Base-by-base conservation (phyloP, 2,329 filamentous ascomycete species). In the Ascochyta lentis region DNA sequence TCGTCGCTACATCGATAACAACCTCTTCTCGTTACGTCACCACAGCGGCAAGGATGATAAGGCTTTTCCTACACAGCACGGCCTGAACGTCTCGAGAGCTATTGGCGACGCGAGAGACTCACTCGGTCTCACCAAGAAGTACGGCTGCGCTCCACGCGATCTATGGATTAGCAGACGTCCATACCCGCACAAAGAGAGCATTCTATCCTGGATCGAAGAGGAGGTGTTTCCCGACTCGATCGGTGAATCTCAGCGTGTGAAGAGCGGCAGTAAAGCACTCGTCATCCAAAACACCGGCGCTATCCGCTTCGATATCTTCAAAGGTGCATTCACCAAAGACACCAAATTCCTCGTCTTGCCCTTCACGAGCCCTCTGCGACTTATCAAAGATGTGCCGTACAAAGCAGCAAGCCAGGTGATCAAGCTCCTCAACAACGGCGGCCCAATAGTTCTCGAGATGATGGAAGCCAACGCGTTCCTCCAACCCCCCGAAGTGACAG, bases 241-340 rank as follows among this genome's bases (percentile, higher is more conserved):
- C 29, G 77, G 79, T 52, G 86, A 66, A 9, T 71, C 69, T 0
- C 42, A 56, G 3, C 65, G 69, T n/a, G 58, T 71, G 22, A 50
- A 65, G 24, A 79, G 82, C 23, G 81, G 87, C 52, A 81, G 84
- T 37, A 83, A 92, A 9, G 84, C 86, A 6, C 78, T 98, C 10
- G 87, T 89, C 27, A 85, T 98, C 46, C 82, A 90, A 52, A 99
- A 99, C 76, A 96, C 91, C 0, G 95, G 95, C 24, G 91, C 90
- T 3, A 87, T 99, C 63, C 90, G 95, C 40, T 99, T 98, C 75
- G 95, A 99, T 74, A 90, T 99, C 58, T 96, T 97, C 81, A 87
- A 94, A 73, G 95, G 95, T 0, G 81, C 88, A 0, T 98, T 98
- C 70, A 98, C 95, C 0, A 86, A 87, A 35, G 95, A 99, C 72